Evolutionary conservation across 1,139 yeast genomes (phyloP).

Genomic region (Kurtzmaniella natalensis): DNA sequence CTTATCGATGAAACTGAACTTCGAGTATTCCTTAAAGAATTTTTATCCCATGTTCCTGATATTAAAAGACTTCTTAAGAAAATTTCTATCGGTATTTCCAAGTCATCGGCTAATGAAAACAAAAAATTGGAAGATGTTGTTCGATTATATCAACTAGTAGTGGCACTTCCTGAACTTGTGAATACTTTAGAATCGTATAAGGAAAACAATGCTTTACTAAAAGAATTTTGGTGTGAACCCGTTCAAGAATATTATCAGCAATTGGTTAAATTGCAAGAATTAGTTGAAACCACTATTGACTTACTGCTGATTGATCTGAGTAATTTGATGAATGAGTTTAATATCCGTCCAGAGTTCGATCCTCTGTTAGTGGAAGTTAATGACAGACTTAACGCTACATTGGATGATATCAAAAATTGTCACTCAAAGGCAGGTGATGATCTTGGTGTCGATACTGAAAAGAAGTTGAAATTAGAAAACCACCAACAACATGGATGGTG

Average conservation of each 20-base stretch:
- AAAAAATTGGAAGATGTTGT: slow-evolving; percentile 79
- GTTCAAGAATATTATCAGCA: slow-evolving; percentile 45
- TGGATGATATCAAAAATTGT: slow-evolving; percentile 50
- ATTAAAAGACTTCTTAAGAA: slow-evolving; percentile 70
- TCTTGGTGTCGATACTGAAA: slow-evolving; percentile 75
- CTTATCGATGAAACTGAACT: slow-evolving; percentile 67
- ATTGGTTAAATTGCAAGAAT: slow-evolving; percentile 67
- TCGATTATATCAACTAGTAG: slow-evolving; percentile 77
- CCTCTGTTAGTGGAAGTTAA: slow-evolving; percentile 64
- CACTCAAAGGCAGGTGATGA: slow-evolving; percentile 71
- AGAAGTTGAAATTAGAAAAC: slow-evolving; percentile 82
- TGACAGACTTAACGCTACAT: slow-evolving; percentile 50
- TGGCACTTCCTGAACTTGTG: slow-evolving; percentile 64
- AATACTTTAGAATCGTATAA: slow-evolving; percentile 44
- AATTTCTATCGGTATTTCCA: slow-evolving; percentile 39
- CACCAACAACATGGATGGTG: slow-evolving; percentile 93
- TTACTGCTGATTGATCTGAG: slow-evolving; percentile 64
- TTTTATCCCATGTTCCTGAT: slow-evolving; percentile 76
- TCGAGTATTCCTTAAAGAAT: slow-evolving; percentile 61
- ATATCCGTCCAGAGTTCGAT: slow-evolving; percentile 87
- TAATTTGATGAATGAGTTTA: slow-evolving; percentile 54
- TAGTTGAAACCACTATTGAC: slow-evolving; percentile 91
- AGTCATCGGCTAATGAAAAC: slow-evolving; percentile 32
- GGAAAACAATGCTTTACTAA: slow-evolving; percentile 33
- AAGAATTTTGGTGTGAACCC: slow-evolving; percentile 55